Evolutionary conservation across 768 basidiomycete genomes (phyloP).

Genomic region (Leccinum subgranulosum): DNA sequence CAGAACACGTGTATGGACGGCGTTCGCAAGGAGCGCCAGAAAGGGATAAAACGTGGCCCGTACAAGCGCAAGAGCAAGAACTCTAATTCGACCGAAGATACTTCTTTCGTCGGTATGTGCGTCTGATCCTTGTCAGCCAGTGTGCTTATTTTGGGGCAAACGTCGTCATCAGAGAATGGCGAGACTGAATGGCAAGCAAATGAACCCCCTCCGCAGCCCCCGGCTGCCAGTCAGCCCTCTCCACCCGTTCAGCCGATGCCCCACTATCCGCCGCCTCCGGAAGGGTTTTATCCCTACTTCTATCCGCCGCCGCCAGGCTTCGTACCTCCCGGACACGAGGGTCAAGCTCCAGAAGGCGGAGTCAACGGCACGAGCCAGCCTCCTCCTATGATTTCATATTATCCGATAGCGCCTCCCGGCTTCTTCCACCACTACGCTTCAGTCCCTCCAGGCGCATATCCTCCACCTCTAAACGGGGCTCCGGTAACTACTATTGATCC

Average conservation of each 20-base stretch:
- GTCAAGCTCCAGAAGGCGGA: slow-evolving; percentile 31
- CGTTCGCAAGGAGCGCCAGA: slow-evolving; percentile 61
- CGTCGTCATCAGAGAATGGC: slow-evolving; percentile 16
- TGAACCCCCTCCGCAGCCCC: slow-evolving; percentile 17
- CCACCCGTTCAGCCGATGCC: slow-evolving; percentile 27
- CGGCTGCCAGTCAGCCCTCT: slow-evolving; percentile 18
- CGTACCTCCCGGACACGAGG: slow-evolving; percentile 37
- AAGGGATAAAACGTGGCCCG: slow-evolving; percentile 55
- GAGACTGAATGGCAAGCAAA: slow-evolving; percentile 36
- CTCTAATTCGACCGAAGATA: slow-evolving; percentile 14
- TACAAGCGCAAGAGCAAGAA: slow-evolving; percentile 52
- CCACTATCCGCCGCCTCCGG: slow-evolving; percentile 36
- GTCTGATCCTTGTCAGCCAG: slow-evolving; percentile 2
- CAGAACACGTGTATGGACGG: slow-evolving; percentile 57
- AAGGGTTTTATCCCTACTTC: slow-evolving; percentile 44
- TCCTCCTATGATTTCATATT: slow-evolving; percentile 35
- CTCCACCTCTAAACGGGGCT: slow-evolving; percentile 29
- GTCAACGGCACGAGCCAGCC: slow-evolving; percentile 29
- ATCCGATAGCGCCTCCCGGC: slow-evolving; percentile 36
- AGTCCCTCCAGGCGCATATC: slow-evolving; percentile 29
- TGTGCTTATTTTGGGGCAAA: slow-evolving; percentile 13
- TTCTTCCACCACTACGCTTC: slow-evolving; percentile 38
- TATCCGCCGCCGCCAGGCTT: slow-evolving; percentile 43
- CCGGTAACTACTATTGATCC: slow-evolving; percentile 26
- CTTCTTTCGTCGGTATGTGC: slow-evolving; percentile 21